These are phyloP conservation scores for Populus hybrid DNA, from an alignment of 441 rosid genomes.

Conservation along the genomic window DNA sequence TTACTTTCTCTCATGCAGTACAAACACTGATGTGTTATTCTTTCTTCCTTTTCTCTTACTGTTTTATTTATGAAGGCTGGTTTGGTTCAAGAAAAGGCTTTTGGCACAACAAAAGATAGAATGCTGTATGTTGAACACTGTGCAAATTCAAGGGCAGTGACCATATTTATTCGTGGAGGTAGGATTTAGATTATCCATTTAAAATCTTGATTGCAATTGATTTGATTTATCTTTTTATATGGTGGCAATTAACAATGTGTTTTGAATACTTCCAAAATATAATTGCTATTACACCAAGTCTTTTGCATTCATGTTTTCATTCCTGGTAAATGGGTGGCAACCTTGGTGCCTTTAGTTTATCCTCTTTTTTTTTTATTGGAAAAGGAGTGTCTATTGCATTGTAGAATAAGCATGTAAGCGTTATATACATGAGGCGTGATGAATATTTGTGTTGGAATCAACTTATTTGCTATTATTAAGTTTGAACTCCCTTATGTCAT, in stretches of 20 bases:
- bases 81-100: conserved; percentile 84
- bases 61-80: conserved; percentile 65
- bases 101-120: conserved; percentile 97
- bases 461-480: background rate
- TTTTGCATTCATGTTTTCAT: background rate
- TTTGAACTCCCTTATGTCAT: background rate
- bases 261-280: background rate
- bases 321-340: background rate
- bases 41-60: conserved; percentile 6
- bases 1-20: background rate
- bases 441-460: background rate
- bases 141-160: conserved; percentile 96
- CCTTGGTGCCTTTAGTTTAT: background rate
- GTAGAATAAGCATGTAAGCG: background rate
- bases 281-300: no score
- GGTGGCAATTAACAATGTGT: background rate
- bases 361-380: background rate
- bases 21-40: conserved; percentile 1
- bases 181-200: conserved; percentile 9
- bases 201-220: background rate
- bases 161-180: conserved; percentile 98
- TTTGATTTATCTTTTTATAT: background rate
- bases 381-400: background rate
- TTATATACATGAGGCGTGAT: background rate
- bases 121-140: conserved; percentile 97